Evolutionary conservation across 106 monocot genomes (phyloP), one percentile per base, ranked within the genome.

Genomic region (Alisma plantagoaquatica): DNA sequence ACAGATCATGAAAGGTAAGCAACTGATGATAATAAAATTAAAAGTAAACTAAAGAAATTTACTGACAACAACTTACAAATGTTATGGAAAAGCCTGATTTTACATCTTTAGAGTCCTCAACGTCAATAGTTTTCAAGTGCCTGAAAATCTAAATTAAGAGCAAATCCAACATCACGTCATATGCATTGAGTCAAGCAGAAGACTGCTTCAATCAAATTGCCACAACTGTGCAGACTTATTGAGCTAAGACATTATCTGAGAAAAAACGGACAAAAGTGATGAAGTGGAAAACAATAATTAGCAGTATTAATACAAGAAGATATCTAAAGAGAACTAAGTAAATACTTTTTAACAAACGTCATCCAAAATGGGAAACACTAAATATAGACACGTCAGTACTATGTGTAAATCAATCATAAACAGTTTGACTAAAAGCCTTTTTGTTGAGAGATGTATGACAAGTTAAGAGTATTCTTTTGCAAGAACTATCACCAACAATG

Each of bases 21-120:
- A 24, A 2, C 15, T 3, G 33, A 54, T 6, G 2, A 12, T 5
- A 30, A 14, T 33, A 0, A 10, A 18, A 20, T 10, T 30, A 30
- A 47, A 47, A 19, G 31, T 14, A 2, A 18, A 23, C 29, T 21
- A 47, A n/a, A 9, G 9, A 29, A 27, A 23, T 7, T 9, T n/a
- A n/a, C n/a, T n/a, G n/a, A n/a, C 15, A 45, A 16, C 7, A 43
- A 71, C 89, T 79, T 27, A 89, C 89, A 69, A 89, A 74, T 31
- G 73, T 71, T 59, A 89, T 79, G 60, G 83, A 80, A 51, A 86
- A 94, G 27, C 94, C 94, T 56, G 88, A 77, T 41, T 87, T 94
- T 20, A 87, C 72, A 65, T 94, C 94, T 49, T 82, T 78, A 28
- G 52, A 82, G 56, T 93, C 92, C 41, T 94, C 87, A 27, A 94